Evolutionary conservation across 768 basidiomycete species (phyloP), one percentile per base, ranked within the genome.

Genomic region (Leccinum uliginosum): DNA sequence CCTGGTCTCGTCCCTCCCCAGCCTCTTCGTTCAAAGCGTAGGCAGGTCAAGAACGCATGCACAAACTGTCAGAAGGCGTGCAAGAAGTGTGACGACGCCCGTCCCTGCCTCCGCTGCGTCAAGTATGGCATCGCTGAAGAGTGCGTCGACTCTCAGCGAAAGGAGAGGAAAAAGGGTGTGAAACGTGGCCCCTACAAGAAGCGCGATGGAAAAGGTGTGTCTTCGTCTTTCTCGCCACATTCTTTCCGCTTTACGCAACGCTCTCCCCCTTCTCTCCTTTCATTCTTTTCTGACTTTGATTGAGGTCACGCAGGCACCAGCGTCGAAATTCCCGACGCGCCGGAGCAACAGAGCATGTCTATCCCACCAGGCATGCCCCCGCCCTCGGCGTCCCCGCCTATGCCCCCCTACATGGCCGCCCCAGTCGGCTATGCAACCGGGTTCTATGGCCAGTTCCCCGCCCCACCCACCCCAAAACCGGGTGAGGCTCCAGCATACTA

Each of bases 111-210:
- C 56, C 86, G 94, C 59, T 97, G 94, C 65, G 86, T 93, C 67
- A 93, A 90, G 75, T 95, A 95, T 63, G 92, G 91, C 65, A 81
- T 89, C 61, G 80, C 84, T 49, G 89, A 93, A 67, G 87, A 89
- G 67, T 97, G 94, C 68, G 77, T 91, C 62, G 90, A 94, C 75
- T 93, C 93, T 29, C 86, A 89, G 72, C 81, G 93, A 71, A 96
- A 95, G 77, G 93, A 96, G 75, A 82, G 93, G 67, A 91, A 90
- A 72, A 91, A 89, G 70, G 89, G 89, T 62, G 80, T 90, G 63
- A 92, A 91, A 78, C 76, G 89, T 67, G 89, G 89, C 46, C 90
- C 90, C 73, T 92, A 92, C 87, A 91, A 91, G 90, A 92, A 91
- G 84, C 89, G 88, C 84, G 89, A 90, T 88, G 85, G 83, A 82